Evolutionary conservation across 805 yeast species (phyloP).

Genomic region (Kregervanrija pseudodelftensis): DNA sequence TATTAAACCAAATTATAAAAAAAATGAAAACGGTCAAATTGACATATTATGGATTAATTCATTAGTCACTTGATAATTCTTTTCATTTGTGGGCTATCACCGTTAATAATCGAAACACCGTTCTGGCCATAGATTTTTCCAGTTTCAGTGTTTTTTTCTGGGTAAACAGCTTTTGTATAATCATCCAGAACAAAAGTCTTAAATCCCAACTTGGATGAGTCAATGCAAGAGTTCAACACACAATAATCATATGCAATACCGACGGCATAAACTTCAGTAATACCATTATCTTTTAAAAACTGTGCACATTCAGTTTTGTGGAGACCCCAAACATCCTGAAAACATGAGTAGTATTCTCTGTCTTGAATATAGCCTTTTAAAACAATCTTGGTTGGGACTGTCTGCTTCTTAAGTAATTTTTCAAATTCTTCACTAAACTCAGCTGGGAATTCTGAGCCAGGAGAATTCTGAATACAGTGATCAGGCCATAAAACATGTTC

Average conservation of each 20-base stretch:
- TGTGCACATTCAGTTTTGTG: conserved; percentile 60
- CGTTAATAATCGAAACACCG: conserved; percentile 25
- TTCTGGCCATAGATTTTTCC: conserved; percentile 24
- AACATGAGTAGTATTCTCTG: conserved; percentile 84
- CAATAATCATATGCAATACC: conserved; percentile 89
- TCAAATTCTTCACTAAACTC: conserved; percentile 35
- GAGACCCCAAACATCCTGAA: conserved; percentile 68
- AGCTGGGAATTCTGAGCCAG: conserved; percentile 58
- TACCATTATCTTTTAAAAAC: conserved; percentile 36
- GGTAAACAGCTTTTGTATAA: conserved; percentile 49
- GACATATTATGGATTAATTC: background rate
- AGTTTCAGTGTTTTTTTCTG: conserved; percentile 31
- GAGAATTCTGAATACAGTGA: conserved; percentile 72
- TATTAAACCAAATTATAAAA: no score
- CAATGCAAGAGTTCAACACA: conserved; percentile 70
- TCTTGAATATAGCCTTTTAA: conserved; percentile 67
- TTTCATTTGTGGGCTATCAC: conserved; percentile 8
- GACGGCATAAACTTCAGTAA: conserved; percentile 60
- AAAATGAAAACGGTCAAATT: background rate
- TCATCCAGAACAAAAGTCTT: conserved; percentile 53
- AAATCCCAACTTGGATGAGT: conserved; percentile 56
- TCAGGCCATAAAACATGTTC: conserved; percentile 76
- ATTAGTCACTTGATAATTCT: conserved; percentile 2
- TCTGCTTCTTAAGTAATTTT: conserved; percentile 19
- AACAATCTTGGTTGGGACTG: conserved; percentile 37